Evolutionary conservation across 148 eudicot genomes (phyloP).

Genomic region (Suaeda aralocaspica): DNA sequence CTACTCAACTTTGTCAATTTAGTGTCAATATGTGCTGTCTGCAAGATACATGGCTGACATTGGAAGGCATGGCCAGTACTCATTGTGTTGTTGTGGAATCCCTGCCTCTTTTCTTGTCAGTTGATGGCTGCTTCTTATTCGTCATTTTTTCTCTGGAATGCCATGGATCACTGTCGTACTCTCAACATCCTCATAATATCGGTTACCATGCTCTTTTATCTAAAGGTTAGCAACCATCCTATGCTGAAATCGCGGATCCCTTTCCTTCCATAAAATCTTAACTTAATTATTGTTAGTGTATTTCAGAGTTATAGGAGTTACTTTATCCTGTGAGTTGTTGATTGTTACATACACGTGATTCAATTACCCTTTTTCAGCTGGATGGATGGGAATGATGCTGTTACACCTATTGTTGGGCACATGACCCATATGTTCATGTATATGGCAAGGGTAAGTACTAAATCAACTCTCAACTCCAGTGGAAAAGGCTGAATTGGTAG

Average conservation of each 20-base stretch:
- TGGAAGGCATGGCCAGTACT: constrained; percentile 88
- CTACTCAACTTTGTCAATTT: not conserved
- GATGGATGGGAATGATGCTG: constrained; percentile 93
- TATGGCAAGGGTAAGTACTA: constrained; percentile 68
- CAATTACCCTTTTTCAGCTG: constrained; percentile 48
- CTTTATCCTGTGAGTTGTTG: not conserved
- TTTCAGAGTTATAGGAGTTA: not conserved
- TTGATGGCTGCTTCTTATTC: constrained; percentile 88
- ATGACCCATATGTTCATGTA: constrained; percentile 77
- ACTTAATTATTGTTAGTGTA: not conserved
- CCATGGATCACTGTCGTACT: constrained; percentile 91
- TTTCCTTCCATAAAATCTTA: not conserved
- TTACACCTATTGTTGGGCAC: constrained; percentile 88
- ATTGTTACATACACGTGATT: not conserved
- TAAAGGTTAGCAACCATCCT: constrained; percentile 63
- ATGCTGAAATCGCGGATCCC: not conserved
- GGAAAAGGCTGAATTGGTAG: not conserved
- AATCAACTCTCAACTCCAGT: not conserved
- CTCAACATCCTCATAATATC: constrained; percentile 73
- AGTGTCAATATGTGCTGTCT: constrained; percentile 21
- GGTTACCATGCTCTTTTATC: constrained; percentile 77
- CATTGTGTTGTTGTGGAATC: constrained; percentile 89
- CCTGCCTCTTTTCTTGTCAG: constrained; percentile 76
- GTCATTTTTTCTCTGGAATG: constrained; percentile 92
- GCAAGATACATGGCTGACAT: constrained; percentile 97